Conservation (phyloP, 2,329 filamentous ascomycete species). For the Sarocladium kiliense region DNA sequence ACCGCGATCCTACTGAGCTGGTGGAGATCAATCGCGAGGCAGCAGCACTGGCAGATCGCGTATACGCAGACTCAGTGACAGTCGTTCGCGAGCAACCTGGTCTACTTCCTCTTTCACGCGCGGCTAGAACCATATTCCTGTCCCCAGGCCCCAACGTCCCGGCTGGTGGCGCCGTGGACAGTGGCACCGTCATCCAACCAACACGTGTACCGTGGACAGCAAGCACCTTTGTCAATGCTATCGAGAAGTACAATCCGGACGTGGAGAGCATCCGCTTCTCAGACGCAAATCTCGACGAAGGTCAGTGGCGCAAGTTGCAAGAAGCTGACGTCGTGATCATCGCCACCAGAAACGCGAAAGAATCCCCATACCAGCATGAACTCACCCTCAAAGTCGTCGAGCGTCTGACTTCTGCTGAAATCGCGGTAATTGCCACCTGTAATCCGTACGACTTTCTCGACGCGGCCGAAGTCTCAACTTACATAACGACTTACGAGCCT, state of each 20-base stretch:
- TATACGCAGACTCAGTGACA: conserved; percentile 17
- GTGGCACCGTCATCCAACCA: conserved; percentile 15
- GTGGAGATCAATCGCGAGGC: conserved; percentile 13
- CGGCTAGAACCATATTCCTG: conserved; percentile 17
- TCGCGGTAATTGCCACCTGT: conserved; percentile 19
- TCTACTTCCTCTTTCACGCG: conserved; percentile 14
- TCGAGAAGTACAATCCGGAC: conserved; percentile 13
- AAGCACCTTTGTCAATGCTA: conserved; percentile 16
- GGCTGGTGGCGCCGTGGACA: conserved; percentile 18
- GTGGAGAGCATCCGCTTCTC: conserved; percentile 18
- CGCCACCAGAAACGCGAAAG: conserved; percentile 20
- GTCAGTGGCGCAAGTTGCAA: conserved; percentile 17
- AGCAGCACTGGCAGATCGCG: conserved; percentile 13
- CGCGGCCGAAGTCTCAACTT: conserved; percentile 15
- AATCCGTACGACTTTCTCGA: conserved; percentile 21
- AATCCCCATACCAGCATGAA: conserved; percentile 18
- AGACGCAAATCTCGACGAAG: conserved; percentile 11
- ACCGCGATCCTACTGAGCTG: conserved; percentile 10
- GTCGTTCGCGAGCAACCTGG: conserved; percentile 15
- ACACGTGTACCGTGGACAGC: conserved; percentile 21
- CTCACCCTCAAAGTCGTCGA: conserved; percentile 16
- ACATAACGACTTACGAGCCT: conserved; percentile 20
- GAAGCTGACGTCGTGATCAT: conserved; percentile 18
- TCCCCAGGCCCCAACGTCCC: conserved; percentile 19
- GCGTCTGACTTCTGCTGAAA: conserved; percentile 11